Percentiles rank a stretch among this genome's conserved stretches.
Conservation (phyloP, 2,329 filamentous ascomycete genomes). For the Neofusicoccum sp. region DNA sequence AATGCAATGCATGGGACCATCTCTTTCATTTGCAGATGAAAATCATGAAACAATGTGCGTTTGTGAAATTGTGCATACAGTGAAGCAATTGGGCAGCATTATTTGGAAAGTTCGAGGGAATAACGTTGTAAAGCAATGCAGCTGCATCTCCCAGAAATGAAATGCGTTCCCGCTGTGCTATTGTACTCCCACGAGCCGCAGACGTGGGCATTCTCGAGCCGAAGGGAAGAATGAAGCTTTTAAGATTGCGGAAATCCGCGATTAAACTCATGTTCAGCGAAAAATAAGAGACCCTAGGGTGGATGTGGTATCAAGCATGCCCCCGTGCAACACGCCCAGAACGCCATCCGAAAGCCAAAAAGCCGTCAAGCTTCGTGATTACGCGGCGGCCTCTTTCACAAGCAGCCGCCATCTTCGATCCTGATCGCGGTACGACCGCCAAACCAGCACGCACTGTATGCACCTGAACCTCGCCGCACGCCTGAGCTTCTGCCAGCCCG, state of each 20-base stretch:
- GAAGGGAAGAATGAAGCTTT: background rate
- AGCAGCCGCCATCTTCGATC: background rate
- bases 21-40: too few species aligned
- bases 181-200: too few species aligned
- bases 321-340: background rate
- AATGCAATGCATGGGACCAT: too few species aligned
- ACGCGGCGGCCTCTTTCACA: background rate
- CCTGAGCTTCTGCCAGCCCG: background rate
- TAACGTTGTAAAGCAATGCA: too few species aligned
- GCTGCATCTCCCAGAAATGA: too few species aligned
- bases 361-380: background rate
- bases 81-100: too few species aligned
- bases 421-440: background rate
- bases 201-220: too few species aligned
- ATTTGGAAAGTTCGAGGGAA: too few species aligned
- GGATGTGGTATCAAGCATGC: conserved; percentile 11
- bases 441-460: background rate
- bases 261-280: background rate
- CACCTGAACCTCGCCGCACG: conserved; percentile 1
- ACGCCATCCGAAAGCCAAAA: background rate
- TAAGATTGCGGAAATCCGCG: background rate
- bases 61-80: too few species aligned
- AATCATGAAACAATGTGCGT: too few species aligned
- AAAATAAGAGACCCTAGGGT: background rate
- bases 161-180: too few species aligned